These are phyloP conservation scores for Globisporangium abappressorium DNA, from an alignment of 352 stramenopile genomes.

Conservation along the genomic window DNA sequence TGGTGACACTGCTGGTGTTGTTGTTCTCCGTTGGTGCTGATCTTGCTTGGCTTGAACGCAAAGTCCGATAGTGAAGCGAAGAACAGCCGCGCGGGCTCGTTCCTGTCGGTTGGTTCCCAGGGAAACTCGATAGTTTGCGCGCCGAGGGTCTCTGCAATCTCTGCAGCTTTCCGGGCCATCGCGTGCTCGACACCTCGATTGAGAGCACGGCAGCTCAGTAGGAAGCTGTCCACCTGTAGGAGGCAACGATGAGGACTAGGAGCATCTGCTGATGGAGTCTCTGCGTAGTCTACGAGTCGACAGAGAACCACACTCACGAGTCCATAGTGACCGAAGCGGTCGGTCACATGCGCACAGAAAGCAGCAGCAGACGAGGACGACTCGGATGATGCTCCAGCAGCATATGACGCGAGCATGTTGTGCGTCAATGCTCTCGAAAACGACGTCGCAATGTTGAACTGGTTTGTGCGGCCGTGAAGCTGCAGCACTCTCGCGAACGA, in stretches of 20 bases:
- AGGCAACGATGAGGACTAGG: background rate
- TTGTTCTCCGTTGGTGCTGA: no score
- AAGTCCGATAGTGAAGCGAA: slow-evolving; percentile 34
- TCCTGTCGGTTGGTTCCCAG: slow-evolving; percentile 68
- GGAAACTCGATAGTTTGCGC: slow-evolving; percentile 26
- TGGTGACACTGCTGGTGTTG: background rate
- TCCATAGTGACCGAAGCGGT: slow-evolving; percentile 75
- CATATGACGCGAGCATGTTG: slow-evolving; percentile 28
- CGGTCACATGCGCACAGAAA: slow-evolving; percentile 58
- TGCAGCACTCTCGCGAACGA: slow-evolving; percentile 47
- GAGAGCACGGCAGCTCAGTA: slow-evolving; percentile 69
- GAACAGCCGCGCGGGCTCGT: slow-evolving; percentile 54
- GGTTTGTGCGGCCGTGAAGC: slow-evolving; percentile 70
- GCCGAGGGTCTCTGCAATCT: slow-evolving; percentile 21
- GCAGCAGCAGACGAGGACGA: slow-evolving; percentile 9
- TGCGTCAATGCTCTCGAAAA: slow-evolving; percentile 43
- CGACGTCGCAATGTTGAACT: slow-evolving; percentile 63
- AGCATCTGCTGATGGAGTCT: background rate
- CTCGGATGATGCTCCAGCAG: background rate
- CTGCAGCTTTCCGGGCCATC: slow-evolving; percentile 50
- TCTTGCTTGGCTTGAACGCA: background rate
- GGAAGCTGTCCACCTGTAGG: slow-evolving; percentile 50
- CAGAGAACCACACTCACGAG: slow-evolving; percentile 53
- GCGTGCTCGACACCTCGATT: slow-evolving; percentile 73
- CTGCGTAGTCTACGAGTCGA: slow-evolving; percentile 11